A percentile compares a stretch with the other conserved stretches of the same genome.
Evolutionary conservation across 257 asterid species (phyloP).

Genomic region (Solanum habrochaites): DNA sequence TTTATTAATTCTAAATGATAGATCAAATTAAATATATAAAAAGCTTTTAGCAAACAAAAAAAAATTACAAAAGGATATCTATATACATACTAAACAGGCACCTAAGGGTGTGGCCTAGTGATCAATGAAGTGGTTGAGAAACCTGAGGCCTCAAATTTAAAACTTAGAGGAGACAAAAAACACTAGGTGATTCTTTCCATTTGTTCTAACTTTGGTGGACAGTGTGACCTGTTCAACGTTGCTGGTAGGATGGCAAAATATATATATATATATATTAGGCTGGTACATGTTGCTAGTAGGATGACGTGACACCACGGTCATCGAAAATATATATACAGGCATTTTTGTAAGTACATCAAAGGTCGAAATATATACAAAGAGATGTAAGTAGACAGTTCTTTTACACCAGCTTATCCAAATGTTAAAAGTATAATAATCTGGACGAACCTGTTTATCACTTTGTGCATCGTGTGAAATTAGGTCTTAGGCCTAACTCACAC

Average conservation of each 20-base stretch:
- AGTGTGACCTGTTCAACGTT: background rate
- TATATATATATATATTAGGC: background rate
- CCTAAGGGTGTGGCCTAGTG: background rate
- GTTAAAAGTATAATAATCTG: too few species aligned
- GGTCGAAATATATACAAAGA: background rate
- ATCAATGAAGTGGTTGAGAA: background rate
- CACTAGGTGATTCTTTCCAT: background rate
- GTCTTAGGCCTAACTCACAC: too few species aligned
- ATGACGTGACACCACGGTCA: too few species aligned
- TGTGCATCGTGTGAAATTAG: background rate
- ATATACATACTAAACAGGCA: background rate
- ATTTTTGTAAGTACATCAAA: background rate
- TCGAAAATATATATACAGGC: background rate
- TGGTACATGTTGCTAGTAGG: background rate
- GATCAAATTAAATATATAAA: too few species aligned
- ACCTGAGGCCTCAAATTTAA: background rate
- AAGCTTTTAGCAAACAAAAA: too few species aligned
- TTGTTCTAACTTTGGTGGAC: background rate
- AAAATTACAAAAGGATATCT: too few species aligned
- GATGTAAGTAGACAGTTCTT: background rate
- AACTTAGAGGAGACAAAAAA: background rate
- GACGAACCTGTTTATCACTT: background rate
- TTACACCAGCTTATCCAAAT: background rate
- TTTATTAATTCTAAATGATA: too few species aligned
- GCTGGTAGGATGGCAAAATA: background rate